Evolutionary conservation across 768 basidiomycete species (phyloP), one percentile per base, ranked within the genome.

Genomic region (Phanerochaete sordida): DNA sequence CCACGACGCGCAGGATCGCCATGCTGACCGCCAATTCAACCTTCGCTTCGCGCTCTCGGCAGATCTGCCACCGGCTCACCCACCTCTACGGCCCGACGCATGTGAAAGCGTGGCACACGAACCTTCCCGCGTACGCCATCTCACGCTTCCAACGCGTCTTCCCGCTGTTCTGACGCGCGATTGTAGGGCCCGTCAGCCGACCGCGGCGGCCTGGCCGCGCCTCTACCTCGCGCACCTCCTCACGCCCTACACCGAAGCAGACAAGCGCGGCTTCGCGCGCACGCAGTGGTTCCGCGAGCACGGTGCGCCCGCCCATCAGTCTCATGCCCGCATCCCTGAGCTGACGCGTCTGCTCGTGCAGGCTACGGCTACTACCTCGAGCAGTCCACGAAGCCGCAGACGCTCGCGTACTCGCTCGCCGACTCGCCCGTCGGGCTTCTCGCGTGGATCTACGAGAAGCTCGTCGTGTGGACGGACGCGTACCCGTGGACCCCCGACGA

Each of bases 401-500:
- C 73, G 0, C 46, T 75, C 1, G 84, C 81, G 0, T 86, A 86
- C 63, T 62, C 73, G 12, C 70, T 87, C 2, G 72, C 81, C 0
- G 85, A 87, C 62, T 85, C 84, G 8, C 86, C 85, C 9, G 76
- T 76, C 6, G 85, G 82, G 0, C 64, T 76, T 2, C 66, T 76
- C 7, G 73, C 73, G 2, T 76, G 74, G 75, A 70, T 75, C n/a
- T 75, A 75, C 54, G 73, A 75, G 65, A 74, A 75, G 57, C 65
- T 67, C 23, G 63, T 71, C 1, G 37, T 21, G 0, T 73, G 71
- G 74, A 62, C 73, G 0, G 84, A 85, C 63, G 62, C 66, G 1
- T 85, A 86, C 67, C 75, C 76, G 0, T 86, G 84, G 84, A 74
- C 75, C 12, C 81, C 83, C 49, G 84, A 86, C 33, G 82, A 85